Evolutionary conservation across 2,329 filamentous ascomycete species (phyloP).

Genomic region (Chaetomium strumarium): DNA sequence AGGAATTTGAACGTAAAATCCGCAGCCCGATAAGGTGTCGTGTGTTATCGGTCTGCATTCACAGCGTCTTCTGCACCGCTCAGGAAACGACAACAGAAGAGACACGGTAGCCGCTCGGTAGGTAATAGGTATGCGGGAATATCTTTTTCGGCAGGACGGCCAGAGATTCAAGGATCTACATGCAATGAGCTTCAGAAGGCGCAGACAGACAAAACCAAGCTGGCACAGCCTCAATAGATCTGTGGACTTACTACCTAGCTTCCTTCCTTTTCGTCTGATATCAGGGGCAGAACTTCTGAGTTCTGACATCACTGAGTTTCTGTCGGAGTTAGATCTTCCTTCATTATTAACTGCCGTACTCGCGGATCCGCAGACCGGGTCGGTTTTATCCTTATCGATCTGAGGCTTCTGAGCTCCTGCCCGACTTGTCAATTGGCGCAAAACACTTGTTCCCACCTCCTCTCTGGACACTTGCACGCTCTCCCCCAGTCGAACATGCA

Average conservation of each 20-base stretch:
- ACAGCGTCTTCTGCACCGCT: conserved; percentile 13
- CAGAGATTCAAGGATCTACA: neutral
- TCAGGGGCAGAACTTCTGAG: neutral
- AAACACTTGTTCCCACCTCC: neutral
- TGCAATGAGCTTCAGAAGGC: neutral
- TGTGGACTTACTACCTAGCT: neutral
- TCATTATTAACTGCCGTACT: neutral
- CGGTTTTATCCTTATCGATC: conserved; percentile 4
- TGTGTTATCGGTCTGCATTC: conserved; percentile 19
- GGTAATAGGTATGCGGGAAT: too few relatives aligned
- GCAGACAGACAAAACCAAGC: neutral
- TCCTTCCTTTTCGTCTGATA: neutral
- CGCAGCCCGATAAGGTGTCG: conserved; percentile 29
- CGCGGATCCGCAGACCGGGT: neutral
- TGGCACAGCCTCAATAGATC: neutral
- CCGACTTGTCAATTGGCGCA: conserved; percentile 7
- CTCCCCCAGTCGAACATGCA: conserved; percentile 1
- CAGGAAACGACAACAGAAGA: neutral
- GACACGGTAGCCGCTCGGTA: neutral
- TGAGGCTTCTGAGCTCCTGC: conserved; percentile 5
- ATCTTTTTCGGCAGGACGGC: conserved; percentile 4
- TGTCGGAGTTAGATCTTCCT: conserved; percentile 2
- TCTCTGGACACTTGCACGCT: neutral
- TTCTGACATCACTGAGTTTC: neutral
- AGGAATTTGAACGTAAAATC: conserved; percentile 34